A percentile compares a stretch with the other conserved stretches of the same genome.
phyloP scores from a whole-genome alignment of 2,329 filamentous ascomycete genomes.

The Talaromyces pinophilus region DNA sequence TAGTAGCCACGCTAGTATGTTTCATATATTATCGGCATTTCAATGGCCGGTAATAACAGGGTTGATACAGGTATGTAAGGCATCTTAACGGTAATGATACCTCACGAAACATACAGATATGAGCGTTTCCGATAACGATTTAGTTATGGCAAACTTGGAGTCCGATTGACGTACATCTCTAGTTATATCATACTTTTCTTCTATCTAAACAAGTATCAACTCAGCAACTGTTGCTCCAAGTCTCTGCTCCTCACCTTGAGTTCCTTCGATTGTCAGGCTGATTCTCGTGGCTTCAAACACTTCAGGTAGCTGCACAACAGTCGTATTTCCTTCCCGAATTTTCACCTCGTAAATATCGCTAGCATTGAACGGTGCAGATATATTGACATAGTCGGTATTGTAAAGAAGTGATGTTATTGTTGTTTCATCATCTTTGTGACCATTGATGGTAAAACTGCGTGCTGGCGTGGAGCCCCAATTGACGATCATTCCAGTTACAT shows the following conservation, averaged over 20 bases:
- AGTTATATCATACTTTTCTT: background rate
- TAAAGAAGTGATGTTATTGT: background rate
- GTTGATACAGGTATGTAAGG: background rate
- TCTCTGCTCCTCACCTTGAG: conserved; percentile 17
- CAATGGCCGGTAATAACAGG: background rate
- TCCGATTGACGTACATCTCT: background rate
- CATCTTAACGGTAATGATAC: background rate
- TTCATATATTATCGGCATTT: background rate
- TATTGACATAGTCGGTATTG: conserved; percentile 11
- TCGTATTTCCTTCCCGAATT: conserved; percentile 20
- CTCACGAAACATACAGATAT: background rate
- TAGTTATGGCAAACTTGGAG: background rate
- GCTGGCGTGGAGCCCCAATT: conserved; percentile 23
- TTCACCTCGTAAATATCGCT: conserved; percentile 8
- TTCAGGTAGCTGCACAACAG: background rate
- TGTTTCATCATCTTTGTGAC: background rate
- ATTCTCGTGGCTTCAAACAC: background rate
- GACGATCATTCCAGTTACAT: conserved; percentile 12
- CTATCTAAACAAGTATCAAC: conserved; percentile 18
- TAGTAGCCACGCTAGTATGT: background rate
- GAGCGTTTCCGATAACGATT: background rate
- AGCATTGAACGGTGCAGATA: conserved; percentile 20
- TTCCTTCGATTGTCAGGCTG: conserved; percentile 21
- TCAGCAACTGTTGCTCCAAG: conserved; percentile 24
- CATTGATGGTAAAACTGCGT: conserved; percentile 5